Percentiles rank a stretch among this genome's conserved stretches.
Evolutionary conservation across 495 filamentous ascomycete species (phyloP).

Genomic region (Polyplosphaeria fusca): DNA sequence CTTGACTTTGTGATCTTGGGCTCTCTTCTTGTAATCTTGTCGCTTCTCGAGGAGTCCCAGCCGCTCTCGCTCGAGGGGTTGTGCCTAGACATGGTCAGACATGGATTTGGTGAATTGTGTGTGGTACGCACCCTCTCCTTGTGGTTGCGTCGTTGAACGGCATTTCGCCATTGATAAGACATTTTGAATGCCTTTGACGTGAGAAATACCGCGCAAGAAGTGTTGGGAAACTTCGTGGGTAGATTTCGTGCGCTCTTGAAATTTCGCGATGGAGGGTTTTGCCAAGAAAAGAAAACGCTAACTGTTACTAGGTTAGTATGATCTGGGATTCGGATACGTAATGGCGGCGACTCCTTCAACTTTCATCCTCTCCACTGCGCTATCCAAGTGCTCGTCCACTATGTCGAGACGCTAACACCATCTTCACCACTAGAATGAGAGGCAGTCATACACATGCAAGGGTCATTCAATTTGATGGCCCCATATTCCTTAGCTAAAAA

Average conservation of each 20-base stretch:
- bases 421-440: too few relatives aligned
- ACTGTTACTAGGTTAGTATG: not conserved
- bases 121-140: too few relatives aligned
- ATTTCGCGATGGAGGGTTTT: not conserved
- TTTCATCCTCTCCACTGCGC: too few relatives aligned
- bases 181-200: conserved; percentile 46
- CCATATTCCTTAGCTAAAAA: too few relatives aligned
- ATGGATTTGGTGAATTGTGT: too few relatives aligned
- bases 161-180: conserved; percentile 82
- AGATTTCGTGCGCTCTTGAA: not conserved
- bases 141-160: conserved; percentile 74
- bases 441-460: too few relatives aligned
- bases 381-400: too few relatives aligned
- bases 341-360: too few relatives aligned
- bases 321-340: not conserved
- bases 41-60: conserved; percentile 87
- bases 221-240: not conserved
- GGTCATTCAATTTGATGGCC: too few relatives aligned
- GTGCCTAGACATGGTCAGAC: too few relatives aligned
- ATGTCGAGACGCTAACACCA: too few relatives aligned
- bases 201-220: not conserved
- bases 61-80: conserved; percentile 75
- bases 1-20: conserved; percentile 83
- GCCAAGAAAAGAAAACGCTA: not conserved
- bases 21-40: conserved; percentile 93